Conservation (phyloP, 1,284 basidiomycete genomes). For the Phlebopus sp. region DNA sequence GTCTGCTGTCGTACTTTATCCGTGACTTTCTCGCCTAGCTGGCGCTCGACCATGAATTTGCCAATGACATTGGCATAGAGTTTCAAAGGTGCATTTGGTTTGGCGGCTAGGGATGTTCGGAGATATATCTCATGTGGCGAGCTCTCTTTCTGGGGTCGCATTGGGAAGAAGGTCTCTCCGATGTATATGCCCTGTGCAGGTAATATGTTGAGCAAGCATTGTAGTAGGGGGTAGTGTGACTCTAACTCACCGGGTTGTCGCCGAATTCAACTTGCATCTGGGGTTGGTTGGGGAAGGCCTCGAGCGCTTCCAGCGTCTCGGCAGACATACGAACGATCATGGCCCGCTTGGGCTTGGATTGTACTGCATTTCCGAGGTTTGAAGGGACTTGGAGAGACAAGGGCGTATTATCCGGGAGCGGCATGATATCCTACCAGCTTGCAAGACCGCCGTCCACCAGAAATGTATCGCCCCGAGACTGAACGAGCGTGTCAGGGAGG, state of each 20-base stretch:
- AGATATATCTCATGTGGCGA: conserved; percentile 68
- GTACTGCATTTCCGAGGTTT: conserved; percentile 49
- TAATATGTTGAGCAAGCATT: conserved; percentile 1
- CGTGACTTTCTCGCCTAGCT: conserved; percentile 50
- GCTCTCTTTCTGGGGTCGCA: conserved; percentile 51
- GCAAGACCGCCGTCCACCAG: neutral
- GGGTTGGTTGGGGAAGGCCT: conserved; percentile 44
- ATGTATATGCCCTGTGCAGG: conserved; percentile 62
- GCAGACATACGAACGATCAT: conserved; percentile 70
- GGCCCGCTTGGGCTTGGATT: conserved; percentile 62
- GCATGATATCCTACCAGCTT: conserved; percentile 42
- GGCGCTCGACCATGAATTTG: conserved; percentile 60
- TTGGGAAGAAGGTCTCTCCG: conserved; percentile 58
- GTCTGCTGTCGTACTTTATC: conserved; percentile 57
- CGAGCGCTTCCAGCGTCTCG: conserved; percentile 64
- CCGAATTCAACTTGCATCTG: conserved; percentile 60
- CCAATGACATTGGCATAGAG: conserved; percentile 69
- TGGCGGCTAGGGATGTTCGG: conserved; percentile 51
- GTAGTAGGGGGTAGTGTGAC: neutral
- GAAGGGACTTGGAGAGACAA: conserved; percentile 58
- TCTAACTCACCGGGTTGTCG: conserved; percentile 47
- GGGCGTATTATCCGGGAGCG: conserved; percentile 51
- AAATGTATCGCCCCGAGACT: neutral
- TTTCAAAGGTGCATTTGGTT: conserved; percentile 61
- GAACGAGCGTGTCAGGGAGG: conserved; percentile 4